These are phyloP conservation scores for Ophiostoma angusticollis DNA, from an alignment of 2,329 filamentous ascomycete genomes.

Conservation along the genomic window DNA sequence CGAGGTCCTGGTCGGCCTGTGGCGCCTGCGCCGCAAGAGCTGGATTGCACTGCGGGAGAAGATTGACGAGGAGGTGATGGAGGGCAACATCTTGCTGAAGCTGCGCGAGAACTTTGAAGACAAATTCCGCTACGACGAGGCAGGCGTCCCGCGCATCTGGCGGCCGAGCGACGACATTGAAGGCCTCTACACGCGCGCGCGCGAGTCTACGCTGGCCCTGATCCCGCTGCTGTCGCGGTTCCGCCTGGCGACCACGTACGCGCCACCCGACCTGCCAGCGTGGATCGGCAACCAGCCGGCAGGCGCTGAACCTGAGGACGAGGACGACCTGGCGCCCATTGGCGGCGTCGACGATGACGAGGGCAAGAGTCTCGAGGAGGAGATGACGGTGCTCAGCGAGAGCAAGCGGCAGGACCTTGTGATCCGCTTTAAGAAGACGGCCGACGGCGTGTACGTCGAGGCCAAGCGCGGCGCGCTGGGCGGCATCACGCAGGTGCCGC, in stretches of 20 bases:
- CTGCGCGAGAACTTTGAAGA: constrained; percentile 97
- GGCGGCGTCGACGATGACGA: constrained; percentile 92
- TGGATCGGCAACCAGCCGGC: constrained; percentile 73
- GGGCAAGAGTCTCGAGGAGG: constrained; percentile 86
- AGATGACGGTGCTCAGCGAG: constrained; percentile 90
- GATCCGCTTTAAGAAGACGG: constrained; percentile 94
- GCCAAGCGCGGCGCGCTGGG: constrained; percentile 95
- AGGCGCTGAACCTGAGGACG: constrained; percentile 66
- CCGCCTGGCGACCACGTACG: constrained; percentile 59
- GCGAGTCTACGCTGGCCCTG: constrained; percentile 81
- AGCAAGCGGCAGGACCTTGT: constrained; percentile 82
- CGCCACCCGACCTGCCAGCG: constrained; percentile 65
- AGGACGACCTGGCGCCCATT: constrained; percentile 79
- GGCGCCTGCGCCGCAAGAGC: constrained; percentile 84
- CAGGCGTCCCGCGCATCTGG: constrained; percentile 92
- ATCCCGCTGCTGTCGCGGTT: constrained; percentile 84
- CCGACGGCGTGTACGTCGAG: constrained; percentile 94
- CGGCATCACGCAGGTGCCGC: constrained; percentile 80
- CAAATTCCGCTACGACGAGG: constrained; percentile 95
- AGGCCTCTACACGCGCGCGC: constrained; percentile 80
- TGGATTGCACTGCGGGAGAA: constrained; percentile 84
- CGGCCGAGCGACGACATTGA: constrained; percentile 94
- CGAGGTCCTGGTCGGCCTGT: constrained; percentile 84
- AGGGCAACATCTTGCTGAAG: constrained; percentile 90
- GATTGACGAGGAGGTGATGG: constrained; percentile 96